Base-by-base conservation (phyloP, 169 alveolate genomes). In the Eimeria falciformis region DNA sequence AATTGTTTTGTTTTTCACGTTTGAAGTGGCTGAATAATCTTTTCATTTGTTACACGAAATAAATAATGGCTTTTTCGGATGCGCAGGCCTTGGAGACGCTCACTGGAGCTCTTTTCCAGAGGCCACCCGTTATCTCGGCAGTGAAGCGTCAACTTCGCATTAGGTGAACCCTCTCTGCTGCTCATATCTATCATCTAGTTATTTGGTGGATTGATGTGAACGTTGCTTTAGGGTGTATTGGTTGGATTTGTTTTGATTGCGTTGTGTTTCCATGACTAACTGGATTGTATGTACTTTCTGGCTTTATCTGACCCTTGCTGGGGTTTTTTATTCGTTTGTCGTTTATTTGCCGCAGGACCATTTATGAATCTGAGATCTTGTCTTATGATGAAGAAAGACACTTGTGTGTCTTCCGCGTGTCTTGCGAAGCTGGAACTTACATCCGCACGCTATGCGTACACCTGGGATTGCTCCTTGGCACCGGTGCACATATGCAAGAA, bases 401-500 rank as follows among this genome's bases (percentile, higher is more conserved):
- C 88, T 85, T 98, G 98, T 99, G 99, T 29, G 98, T 98, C 68
- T 98, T 99, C 96, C 98, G 99, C 99, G 99, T 98, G 58, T 96
- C 98, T 87, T 99, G 99, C 91, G 99, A 99, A 96, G 99, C 99
- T 21, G 99, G 99, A 11, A 99, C 99, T 37, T 99, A 99, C 96
- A 99, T 99, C 69, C 97, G 99, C 75, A 99, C 99, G 29, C 96
- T 98, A 94, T 99, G 99, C 94, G 99, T 99, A 47, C 99, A 99
- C 95, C 93, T 99, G 96, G 99, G 99, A 46, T 96, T 99, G 77
- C 94, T 99, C 56, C 95, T 99, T 73, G 99, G 99, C 73, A 97
- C 97, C 68, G 99, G 99, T 14, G 99, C 99, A 14, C 99, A 99
- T 95, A 99, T 99, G 99, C 99, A 99, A 96, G 99, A 99, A 96